These are phyloP conservation scores for Psilocybe subaeruginosa DNA, from an alignment of 768 basidiomycete genomes.

Conservation along the genomic window DNA sequence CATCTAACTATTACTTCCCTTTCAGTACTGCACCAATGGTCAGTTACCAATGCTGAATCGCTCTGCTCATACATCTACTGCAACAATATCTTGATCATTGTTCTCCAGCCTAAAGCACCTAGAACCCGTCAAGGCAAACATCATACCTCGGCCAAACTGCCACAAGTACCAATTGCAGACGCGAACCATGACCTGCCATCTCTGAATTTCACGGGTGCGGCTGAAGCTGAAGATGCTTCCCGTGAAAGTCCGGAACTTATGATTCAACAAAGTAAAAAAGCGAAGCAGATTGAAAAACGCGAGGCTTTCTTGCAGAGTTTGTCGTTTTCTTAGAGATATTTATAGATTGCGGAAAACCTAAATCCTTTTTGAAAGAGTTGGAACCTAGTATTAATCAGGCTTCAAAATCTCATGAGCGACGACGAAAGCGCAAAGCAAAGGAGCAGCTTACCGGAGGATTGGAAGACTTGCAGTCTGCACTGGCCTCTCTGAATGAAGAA, in stretches of 20 bases:
- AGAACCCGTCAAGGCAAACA: slow-evolving; percentile 21
- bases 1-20: too few relatives aligned
- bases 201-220: slow-evolving; percentile 22
- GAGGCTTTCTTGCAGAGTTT: slow-evolving; percentile 71
- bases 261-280: slow-evolving; percentile 55
- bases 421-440: slow-evolving; percentile 70
- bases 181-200: slow-evolving; percentile 31
- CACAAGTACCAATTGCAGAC: not conserved
- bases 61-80: not conserved
- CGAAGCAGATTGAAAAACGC: slow-evolving; percentile 65
- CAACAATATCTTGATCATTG: not conserved
- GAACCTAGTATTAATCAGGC: slow-evolving; percentile 54
- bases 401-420: slow-evolving; percentile 73
- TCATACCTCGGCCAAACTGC: slow-evolving; percentile 24
- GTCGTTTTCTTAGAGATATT: not conserved
- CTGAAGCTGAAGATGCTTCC: not conserved
- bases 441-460: slow-evolving; percentile 59
- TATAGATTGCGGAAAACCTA: not conserved
- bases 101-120: slow-evolving; percentile 25
- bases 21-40: not conserved
- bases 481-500: slow-evolving; percentile 52
- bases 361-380: slow-evolving; percentile 34
- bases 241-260: slow-evolving; percentile 1
- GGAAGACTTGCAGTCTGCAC: slow-evolving; percentile 53
- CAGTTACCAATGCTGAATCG: not conserved